Evolutionary conservation across 2,329 filamentous ascomycete genomes (phyloP), one percentile per base, ranked within the genome.

Genomic region (Arthrocladium fulminans): DNA sequence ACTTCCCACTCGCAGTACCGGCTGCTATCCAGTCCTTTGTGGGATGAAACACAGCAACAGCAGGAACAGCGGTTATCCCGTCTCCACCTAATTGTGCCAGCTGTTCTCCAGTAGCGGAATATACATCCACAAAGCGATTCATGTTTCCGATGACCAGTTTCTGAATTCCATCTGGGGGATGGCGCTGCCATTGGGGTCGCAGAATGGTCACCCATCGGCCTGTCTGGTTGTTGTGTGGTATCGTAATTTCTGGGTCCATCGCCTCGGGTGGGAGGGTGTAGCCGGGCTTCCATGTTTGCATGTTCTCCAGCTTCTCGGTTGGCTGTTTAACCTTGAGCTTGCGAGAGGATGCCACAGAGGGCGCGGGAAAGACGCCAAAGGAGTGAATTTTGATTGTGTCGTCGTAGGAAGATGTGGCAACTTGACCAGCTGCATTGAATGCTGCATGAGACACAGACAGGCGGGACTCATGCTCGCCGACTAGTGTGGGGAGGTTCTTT

Each of bases 41-140:
- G 0, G 86, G 85, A 64, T 98, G 92, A 59, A 97, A 92, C 43
- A 89, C 85, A 0, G 88, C 86, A 0, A 94, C 92, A 0, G 92
- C 87, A 2, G 92, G 92, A 3, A 98, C 92, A 5, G 92, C 92
- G 1, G 88, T 95, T 57, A 98, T 94, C 0, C 84, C 86, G 0
- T 94, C 67, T 63, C 94, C 87, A 1, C 84, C 88, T 3, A 98
- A 69, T 64, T 97, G 90, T 59, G 88, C 88, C 3, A 98, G 69
- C 64, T 97, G 90, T 59, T 88, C 83, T 0, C 92, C 92, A 42
- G 84, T 78, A 0, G 81, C 76, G 0, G 84, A 84, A 63, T 85
- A 98, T 0, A 98, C 77, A 61, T 98, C 92, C 1, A 97, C 87
- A 59, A 96, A 97, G 45, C 92, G 80, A 62, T 94, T 95, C 92